These are phyloP conservation scores for Xylariales sp. DNA, from an alignment of 2,329 filamentous ascomycete genomes.

Conservation along the genomic window DNA sequence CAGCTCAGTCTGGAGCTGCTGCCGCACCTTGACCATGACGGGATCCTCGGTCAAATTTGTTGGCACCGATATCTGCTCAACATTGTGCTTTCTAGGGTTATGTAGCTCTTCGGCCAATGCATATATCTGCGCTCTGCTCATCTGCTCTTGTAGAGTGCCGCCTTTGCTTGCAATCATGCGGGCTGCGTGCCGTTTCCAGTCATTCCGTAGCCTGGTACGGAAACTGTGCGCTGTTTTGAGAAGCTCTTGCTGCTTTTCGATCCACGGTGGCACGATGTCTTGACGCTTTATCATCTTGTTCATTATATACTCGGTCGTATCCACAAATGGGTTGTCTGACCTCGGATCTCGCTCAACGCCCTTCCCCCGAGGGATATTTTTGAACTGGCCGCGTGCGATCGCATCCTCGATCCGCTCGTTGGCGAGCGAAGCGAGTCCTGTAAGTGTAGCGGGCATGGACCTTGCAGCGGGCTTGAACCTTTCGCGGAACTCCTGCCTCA, in stretches of 20 bases:
- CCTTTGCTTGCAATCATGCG: constrained; percentile 73
- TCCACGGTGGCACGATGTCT: constrained; percentile 95
- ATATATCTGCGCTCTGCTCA: constrained; percentile 66
- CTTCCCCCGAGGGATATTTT: constrained; percentile 75
- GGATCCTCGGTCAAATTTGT: constrained; percentile 43
- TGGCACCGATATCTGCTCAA: constrained; percentile 43
- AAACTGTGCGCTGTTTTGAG: constrained; percentile 66
- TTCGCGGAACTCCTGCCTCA: constrained; percentile 71
- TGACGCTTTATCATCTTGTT: constrained; percentile 98
- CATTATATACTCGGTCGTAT: constrained; percentile 97
- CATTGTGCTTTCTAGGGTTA: constrained; percentile 51
- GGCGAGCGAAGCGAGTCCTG: constrained; percentile 76
- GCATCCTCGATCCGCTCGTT: constrained; percentile 91
- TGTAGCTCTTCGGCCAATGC: constrained; percentile 67
- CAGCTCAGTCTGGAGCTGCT: constrained; percentile 20
- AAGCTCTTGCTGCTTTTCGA: constrained; percentile 95
- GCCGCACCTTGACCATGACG: constrained; percentile 41
- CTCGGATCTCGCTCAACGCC: constrained; percentile 77
- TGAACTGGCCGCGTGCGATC: constrained; percentile 85
- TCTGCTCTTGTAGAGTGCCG: constrained; percentile 69
- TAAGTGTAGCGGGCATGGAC: constrained; percentile 69
- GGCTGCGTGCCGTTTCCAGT: constrained; percentile 82
- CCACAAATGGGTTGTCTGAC: constrained; percentile 82
- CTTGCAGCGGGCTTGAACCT: constrained; percentile 72
- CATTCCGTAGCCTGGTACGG: constrained; percentile 66